Evolutionary conservation across 257 asterid species (phyloP), one percentile per base, ranked within the genome.

Genomic region (Capsicum baccatum): DNA sequence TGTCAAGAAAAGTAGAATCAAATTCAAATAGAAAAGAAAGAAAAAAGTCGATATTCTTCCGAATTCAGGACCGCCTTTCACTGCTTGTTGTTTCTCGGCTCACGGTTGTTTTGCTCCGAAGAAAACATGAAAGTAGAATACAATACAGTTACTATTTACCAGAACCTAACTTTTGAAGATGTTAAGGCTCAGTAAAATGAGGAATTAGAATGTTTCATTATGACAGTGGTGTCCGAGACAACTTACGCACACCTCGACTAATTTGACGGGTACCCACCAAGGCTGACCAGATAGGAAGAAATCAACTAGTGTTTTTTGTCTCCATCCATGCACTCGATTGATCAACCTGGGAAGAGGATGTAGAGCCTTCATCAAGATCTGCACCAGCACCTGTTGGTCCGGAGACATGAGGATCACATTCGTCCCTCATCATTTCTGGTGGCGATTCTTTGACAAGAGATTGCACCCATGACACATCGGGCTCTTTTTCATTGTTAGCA

Each of bases 381-480:
- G 92, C 81, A 83, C 86, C 86, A 66, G 84, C 56, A 80, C 84
- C 88, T 8, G 85, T 80, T 64, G 71, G 0, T 11, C 83, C 90
- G 39, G 86, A 85, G 71, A 85, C 83, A 69, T 12, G 86, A 19
- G 88, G 80, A 5, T 70, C 87, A 8, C 84, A 81, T 81, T 88
- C 87, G 52, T 91, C 96, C 79, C 86, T 89, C 97, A 94, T 95
- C 69, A 73, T 68, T 44, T 95, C 98, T 63, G 89, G 93, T 47
- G 95, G 91, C 78, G 97, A 86, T 86, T 95, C 99, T 79, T 88
- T 91, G 50, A 95, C 98, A 44, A 95, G 94, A 0, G 94, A 91
- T 59, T 94, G 97, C 70, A 97, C 92, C 9, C 97, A 93, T 86
- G 93, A 81, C 86, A 93, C 94, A 6, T 98, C 98, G 83, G 93